These are phyloP conservation scores for Moesziomyces sp. DNA, from an alignment of 1,284 basidiomycete genomes.

Conservation along the genomic window DNA sequence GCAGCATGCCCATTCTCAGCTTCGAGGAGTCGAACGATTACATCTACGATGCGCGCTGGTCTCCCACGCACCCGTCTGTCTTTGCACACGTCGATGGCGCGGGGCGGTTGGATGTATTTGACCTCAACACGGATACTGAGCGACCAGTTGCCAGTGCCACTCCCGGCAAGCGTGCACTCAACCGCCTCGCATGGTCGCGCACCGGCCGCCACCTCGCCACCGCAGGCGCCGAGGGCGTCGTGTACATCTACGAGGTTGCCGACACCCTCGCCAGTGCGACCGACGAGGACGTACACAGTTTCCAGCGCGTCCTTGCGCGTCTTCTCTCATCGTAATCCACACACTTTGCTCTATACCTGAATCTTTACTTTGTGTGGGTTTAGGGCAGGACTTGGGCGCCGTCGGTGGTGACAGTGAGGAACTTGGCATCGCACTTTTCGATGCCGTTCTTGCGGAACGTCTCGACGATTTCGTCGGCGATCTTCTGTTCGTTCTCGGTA, in stretches of 20 bases:
- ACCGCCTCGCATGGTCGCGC: slow-evolving; percentile 95
- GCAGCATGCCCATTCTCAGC: slow-evolving; percentile 13
- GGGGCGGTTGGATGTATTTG: slow-evolving; percentile 95
- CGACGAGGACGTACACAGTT: slow-evolving; percentile 52
- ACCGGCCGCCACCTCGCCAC: slow-evolving; percentile 84
- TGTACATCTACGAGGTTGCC: slow-evolving; percentile 82
- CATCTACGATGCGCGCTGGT: slow-evolving; percentile 99
- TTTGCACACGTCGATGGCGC: slow-evolving; percentile 94
- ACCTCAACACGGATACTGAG: slow-evolving; percentile 92
- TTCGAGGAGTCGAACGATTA: slow-evolving; percentile 97
- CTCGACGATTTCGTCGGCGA: slow-evolving; percentile 56
- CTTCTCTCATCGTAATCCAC: slow-evolving; percentile 7
- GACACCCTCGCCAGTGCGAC: slow-evolving; percentile 33
- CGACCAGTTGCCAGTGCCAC: slow-evolving; percentile 7
- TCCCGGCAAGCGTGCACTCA: slow-evolving; percentile 74
- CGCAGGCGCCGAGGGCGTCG: slow-evolving; percentile 88
- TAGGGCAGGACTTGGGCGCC: slow-evolving; percentile 40
- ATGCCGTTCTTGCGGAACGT: slow-evolving; percentile 62
- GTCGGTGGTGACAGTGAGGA: slow-evolving; percentile 60
- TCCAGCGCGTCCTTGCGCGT: slow-evolving; percentile 43
- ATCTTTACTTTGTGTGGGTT: no score
- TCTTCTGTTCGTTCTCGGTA: slow-evolving; percentile 70
- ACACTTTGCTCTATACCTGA: no score
- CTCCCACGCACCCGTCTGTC: slow-evolving; percentile 89
- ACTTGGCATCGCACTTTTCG: slow-evolving; percentile 53